Percentiles rank a stretch among this genome's conserved stretches.
phyloP scores from a whole-genome alignment of 164 flowering plant species.

The Stephania yunnanensis region DNA sequence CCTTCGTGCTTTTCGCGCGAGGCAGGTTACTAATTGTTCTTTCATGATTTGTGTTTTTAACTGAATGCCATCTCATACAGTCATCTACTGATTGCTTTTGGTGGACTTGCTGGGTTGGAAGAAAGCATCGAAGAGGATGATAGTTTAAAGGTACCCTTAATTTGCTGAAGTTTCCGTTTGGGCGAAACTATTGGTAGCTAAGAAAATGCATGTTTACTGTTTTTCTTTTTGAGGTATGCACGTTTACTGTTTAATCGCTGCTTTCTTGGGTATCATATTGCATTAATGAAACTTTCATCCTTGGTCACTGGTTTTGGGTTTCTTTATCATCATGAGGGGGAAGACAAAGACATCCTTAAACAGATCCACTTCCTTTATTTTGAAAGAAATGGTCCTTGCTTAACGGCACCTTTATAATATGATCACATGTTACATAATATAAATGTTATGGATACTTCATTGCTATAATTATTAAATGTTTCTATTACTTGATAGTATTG shows the following conservation, averaged over 20 bases:
- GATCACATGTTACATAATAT: background rate
- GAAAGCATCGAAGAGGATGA: slow-evolving; percentile 79
- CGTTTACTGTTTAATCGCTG: background rate
- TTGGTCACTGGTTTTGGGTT: too few species aligned
- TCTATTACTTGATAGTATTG: background rate
- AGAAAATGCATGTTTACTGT: background rate
- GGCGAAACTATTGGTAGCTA: background rate
- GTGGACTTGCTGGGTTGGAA: slow-evolving; percentile 97
- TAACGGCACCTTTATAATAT: too few species aligned
- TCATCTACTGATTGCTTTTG: slow-evolving; percentile 92
- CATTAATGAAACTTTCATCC: too few species aligned
- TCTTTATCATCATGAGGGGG: too few species aligned
- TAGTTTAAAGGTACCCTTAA: slow-evolving; percentile 50
- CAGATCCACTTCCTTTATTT: too few species aligned
- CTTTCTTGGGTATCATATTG: background rate
- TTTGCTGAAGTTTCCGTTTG: background rate
- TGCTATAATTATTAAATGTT: background rate
- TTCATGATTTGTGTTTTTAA: background rate
- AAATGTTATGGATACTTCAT: background rate
- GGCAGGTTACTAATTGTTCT: background rate
- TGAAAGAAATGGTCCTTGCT: too few species aligned
- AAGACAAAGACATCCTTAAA: too few species aligned
- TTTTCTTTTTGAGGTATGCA: too few species aligned
- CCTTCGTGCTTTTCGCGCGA: background rate
- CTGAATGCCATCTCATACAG: slow-evolving; percentile 23